These are phyloP conservation scores for Dioscorea zingiberensis DNA, from an alignment of 106 monocot species.

Conservation along the genomic window DNA sequence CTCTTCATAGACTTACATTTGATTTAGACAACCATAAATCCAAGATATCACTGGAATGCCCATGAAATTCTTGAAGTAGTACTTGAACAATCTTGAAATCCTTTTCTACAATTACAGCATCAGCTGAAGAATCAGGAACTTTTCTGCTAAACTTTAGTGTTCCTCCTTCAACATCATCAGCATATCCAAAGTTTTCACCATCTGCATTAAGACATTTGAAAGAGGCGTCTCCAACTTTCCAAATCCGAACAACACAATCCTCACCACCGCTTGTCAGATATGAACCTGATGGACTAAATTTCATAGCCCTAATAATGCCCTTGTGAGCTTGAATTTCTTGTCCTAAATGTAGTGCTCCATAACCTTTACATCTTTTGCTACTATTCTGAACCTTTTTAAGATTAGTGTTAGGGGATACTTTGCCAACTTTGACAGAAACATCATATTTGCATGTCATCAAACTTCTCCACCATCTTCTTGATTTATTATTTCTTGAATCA, in stretches of 20 bases:
- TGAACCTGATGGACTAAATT: conserved; percentile 72
- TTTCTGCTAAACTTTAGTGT: conserved; percentile 15
- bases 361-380: conserved; percentile 60
- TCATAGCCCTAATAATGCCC: conserved; percentile 70
- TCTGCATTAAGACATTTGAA: conserved; percentile 58
- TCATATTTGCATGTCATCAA: conserved; percentile 22
- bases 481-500: conserved; percentile 17
- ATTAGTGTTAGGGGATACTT: conserved; percentile 5
- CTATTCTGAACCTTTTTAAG: conserved; percentile 42
- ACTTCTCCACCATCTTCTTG: conserved; percentile 44
- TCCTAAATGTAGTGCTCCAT: conserved; percentile 59
- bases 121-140: conserved; percentile 38
- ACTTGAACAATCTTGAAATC: conserved; percentile 50
- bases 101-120: conserved; percentile 56
- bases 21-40: conserved; percentile 87
- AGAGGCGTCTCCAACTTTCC: conserved; percentile 51
- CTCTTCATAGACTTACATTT: conserved; percentile 22
- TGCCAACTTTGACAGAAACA: conserved; percentile 14
- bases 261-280: conserved; percentile 84
- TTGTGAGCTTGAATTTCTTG: conserved; percentile 78
- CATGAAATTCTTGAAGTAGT: conserved; percentile 72
- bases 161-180: conserved; percentile 26
- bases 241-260: conserved; percentile 78
- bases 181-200: too few species aligned
- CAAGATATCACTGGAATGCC: conserved; percentile 62